Evolutionary conservation across 2,329 filamentous ascomycete genomes (phyloP).

Genomic region (Verticillium nubilum): DNA sequence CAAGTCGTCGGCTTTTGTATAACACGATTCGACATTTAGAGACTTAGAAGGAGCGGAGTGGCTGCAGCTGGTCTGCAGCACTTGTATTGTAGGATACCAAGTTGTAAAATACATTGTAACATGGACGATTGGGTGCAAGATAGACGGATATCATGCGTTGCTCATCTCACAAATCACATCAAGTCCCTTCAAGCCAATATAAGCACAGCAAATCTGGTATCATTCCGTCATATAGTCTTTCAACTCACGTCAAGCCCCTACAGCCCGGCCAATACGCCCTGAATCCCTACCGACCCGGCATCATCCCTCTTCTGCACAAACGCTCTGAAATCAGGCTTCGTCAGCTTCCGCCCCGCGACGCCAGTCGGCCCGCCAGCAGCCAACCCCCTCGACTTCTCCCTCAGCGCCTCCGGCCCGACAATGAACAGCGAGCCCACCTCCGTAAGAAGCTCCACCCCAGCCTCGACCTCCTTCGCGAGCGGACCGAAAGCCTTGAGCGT

Average conservation of each 20-base stretch:
- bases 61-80: not conserved
- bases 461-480: constrained; percentile 60
- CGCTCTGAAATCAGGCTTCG: constrained; percentile 68
- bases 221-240: not conserved
- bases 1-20: not conserved
- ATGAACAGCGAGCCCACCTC: constrained; percentile 97
- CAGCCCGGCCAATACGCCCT: constrained; percentile 69
- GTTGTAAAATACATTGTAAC: not conserved
- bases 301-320: constrained; percentile 87
- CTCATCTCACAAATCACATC: not conserved
- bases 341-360: constrained; percentile 46
- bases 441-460: constrained; percentile 75
- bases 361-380: constrained; percentile 31
- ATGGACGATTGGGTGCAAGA: not conserved
- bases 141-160: not conserved
- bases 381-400: constrained; percentile 62
- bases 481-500: constrained; percentile 74
- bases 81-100: not conserved
- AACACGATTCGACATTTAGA: not conserved
- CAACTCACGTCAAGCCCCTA: not conserved
- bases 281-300: constrained; percentile 72
- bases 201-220: not conserved
- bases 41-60: not conserved
- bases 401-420: constrained; percentile 73
- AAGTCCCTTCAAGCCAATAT: not conserved